Evolutionary conservation across 75 land plant genomes (phyloP).

Genomic region (Isoetes taiwanensis): DNA sequence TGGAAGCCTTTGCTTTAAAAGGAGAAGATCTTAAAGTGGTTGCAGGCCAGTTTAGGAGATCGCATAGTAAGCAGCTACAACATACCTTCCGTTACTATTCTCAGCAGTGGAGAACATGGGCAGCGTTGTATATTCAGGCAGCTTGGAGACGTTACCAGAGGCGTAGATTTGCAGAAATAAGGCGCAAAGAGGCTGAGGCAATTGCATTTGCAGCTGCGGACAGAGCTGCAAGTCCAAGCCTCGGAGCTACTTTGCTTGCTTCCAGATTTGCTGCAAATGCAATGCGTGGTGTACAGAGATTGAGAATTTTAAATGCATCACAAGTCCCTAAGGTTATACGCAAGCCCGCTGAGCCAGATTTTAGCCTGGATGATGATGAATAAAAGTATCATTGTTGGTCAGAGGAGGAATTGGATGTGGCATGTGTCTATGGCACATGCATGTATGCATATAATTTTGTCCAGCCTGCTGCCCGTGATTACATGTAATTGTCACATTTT

Average conservation of each 20-base stretch:
- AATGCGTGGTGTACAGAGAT: conserved; percentile 47
- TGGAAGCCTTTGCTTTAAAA: conserved; percentile 60
- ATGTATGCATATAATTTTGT: no score
- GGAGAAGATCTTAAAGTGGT: conserved; percentile 77
- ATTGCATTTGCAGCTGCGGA: no score
- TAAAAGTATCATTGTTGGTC: no score
- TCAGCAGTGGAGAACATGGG: conserved; percentile 78
- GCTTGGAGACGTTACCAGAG: conserved; percentile 58
- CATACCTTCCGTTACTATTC: conserved; percentile 77
- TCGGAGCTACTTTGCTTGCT: conserved; percentile 53
- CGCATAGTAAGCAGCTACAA: conserved; percentile 60
- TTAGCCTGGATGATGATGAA: conserved; percentile 9
- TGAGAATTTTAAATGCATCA: conserved; percentile 13
- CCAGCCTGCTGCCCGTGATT: no score
- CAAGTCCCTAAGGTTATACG: conserved; percentile 6
- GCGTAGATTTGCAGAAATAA: conserved; percentile 29
- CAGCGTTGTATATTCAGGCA: conserved; percentile 61
- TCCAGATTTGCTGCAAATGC: conserved; percentile 62
- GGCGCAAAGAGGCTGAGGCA: conserved; percentile 41
- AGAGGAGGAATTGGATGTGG: no score
- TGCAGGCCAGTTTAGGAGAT: conserved; percentile 53
- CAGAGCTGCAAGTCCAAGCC: conserved; percentile 5
- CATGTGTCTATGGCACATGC: no score
- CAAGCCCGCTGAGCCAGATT: conserved; percentile 20
- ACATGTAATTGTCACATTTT: no score